Conservation (phyloP, 140 eudicot genomes). For the Senecio squalidus region DNA sequence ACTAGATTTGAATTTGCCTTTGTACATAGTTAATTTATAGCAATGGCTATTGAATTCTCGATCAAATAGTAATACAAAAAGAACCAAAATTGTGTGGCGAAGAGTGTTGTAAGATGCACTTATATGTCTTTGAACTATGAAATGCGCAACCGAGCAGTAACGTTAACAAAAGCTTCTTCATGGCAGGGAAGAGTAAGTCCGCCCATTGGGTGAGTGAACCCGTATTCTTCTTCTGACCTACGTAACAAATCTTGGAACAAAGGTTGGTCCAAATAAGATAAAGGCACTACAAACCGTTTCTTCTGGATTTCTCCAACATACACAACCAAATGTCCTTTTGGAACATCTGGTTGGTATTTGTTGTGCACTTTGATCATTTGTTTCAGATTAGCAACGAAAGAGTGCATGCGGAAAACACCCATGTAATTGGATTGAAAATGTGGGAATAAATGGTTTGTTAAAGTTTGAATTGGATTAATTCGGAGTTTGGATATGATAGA, state of each 20-base stretch:
- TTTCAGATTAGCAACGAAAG: conserved; percentile 2
- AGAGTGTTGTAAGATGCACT: neutral
- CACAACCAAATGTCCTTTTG: conserved; percentile 37
- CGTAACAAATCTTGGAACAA: conserved; percentile 33
- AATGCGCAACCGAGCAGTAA: conserved; percentile 6
- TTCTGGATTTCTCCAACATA: conserved; percentile 37
- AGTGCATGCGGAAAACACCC: neutral
- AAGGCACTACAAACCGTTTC: conserved; percentile 30
- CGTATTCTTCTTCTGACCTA: conserved; percentile 26
- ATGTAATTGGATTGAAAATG: neutral
- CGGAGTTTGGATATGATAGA: no score
- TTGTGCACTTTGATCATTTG: conserved; percentile 15
- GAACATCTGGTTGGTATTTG: conserved; percentile 28
- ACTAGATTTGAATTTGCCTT: no score
- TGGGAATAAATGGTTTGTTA: no score
- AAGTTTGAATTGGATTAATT: no score
- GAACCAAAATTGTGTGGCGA: neutral
- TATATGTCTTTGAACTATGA: neutral
- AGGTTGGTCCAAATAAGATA: conserved; percentile 42
- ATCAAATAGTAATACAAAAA: no score
- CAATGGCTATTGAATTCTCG: no score
- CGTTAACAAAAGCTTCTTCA: conserved; percentile 30
- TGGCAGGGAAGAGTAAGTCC: conserved; percentile 29
- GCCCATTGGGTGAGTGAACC: conserved; percentile 26
- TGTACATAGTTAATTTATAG: no score